Evolutionary conservation across 163 green algal genomes (phyloP).

Genomic region (Trebouxia gelatinosa): DNA sequence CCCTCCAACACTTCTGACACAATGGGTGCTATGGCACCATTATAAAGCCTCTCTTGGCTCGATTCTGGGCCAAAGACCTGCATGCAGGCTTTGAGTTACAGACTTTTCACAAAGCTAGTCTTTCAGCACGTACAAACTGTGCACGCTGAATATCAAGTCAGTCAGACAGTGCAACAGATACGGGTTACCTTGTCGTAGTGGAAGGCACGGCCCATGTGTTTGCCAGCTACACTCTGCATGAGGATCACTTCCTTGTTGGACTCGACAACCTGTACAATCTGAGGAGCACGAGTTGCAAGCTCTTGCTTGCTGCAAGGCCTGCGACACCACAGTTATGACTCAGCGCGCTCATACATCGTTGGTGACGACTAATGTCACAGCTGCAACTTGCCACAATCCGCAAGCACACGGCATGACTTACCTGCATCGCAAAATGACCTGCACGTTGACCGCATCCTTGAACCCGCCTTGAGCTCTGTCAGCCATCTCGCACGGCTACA

Average conservation of each 20-base stretch:
- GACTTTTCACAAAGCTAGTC: too few species aligned
- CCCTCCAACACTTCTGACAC: slow-evolving; percentile 95
- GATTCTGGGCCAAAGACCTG: slow-evolving; percentile 89
- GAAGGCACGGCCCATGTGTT: slow-evolving; percentile 82
- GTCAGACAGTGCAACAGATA: background rate
- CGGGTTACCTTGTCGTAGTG: slow-evolving; percentile 90
- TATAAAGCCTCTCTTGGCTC: slow-evolving; percentile 86
- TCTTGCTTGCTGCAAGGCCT: slow-evolving; percentile 83
- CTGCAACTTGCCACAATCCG: too few species aligned
- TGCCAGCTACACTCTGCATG: slow-evolving; percentile 72
- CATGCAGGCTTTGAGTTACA: background rate
- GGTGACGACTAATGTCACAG: too few species aligned
- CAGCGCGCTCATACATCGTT: too few species aligned
- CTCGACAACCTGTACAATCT: slow-evolving; percentile 86
- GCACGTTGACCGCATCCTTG: slow-evolving; percentile 83
- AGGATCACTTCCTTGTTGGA: slow-evolving; percentile 77
- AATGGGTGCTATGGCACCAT: slow-evolving; percentile 82
- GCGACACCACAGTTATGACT: slow-evolving; percentile 24
- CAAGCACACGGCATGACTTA: too few species aligned
- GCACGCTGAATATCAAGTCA: too few species aligned
- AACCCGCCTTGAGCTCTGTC: slow-evolving; percentile 11
- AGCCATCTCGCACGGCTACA: too few species aligned
- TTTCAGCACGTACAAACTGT: too few species aligned
- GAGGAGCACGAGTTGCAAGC: slow-evolving; percentile 53
- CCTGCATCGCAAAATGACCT: slow-evolving; percentile 95